A percentile compares a stretch with the other conserved stretches of the same genome.
Conservation (phyloP, 2,329 filamentous ascomycete genomes). For the Hymenoscyphus linearis region DNA sequence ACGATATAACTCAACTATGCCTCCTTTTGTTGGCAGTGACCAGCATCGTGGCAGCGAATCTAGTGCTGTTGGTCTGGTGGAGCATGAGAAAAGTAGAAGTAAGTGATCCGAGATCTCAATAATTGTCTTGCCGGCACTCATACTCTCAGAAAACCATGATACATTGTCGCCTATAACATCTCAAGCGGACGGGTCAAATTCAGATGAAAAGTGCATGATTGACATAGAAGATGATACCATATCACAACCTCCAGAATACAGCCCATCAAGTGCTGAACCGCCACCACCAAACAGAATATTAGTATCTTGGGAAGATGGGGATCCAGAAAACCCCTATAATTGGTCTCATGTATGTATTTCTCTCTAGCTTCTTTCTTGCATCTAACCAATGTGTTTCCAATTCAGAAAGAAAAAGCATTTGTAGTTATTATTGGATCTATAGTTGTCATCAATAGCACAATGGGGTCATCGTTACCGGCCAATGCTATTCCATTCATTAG, state of each 20-base stretch:
- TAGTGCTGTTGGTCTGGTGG: conserved; percentile 13
- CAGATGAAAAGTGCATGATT: conserved; percentile 36
- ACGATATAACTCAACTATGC: background rate
- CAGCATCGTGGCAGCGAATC: background rate
- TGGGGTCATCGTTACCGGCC: conserved; percentile 59
- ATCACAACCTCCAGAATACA: conserved; percentile 23
- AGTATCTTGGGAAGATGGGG: conserved; percentile 26
- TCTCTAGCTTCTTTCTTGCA: background rate
- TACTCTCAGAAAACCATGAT: conserved; percentile 13
- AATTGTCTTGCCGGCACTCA: background rate
- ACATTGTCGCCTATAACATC: conserved; percentile 22
- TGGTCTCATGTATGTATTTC: conserved; percentile 23
- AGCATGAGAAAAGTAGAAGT: conserved; percentile 10
- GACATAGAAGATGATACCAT: conserved; percentile 37
- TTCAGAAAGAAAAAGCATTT: conserved; percentile 46
- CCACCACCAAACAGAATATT: conserved; percentile 16
- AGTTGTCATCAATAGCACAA: conserved; percentile 62
- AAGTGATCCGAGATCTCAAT: conserved; percentile 1
- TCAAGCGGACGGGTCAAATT: conserved; percentile 38
- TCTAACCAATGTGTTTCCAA: background rate
- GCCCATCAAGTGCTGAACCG: conserved; percentile 15
- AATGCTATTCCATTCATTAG: conserved; percentile 56
- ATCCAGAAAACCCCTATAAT: conserved; percentile 31
- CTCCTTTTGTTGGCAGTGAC: background rate
- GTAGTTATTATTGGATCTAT: conserved; percentile 52